Evolutionary conservation across 257 asterid genomes (phyloP).

Genomic region (Pogostemon cablin): DNA sequence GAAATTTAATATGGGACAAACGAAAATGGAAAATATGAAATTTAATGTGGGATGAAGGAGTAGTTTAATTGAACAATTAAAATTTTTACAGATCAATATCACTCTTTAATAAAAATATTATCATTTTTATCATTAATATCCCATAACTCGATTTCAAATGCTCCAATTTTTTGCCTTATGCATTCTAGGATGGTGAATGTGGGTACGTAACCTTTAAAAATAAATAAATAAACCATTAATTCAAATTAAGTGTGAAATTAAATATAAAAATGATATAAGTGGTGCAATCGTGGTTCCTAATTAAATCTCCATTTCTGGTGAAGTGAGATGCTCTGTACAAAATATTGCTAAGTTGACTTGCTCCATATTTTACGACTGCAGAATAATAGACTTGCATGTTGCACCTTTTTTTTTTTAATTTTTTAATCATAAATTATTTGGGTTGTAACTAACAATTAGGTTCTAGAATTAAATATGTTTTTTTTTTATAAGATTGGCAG

Average conservation of each 20-base stretch:
- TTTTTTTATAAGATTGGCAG: conserved; percentile 3
- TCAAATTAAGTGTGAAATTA: neutral
- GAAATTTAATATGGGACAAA: too few species aligned
- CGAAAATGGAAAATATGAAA: too few species aligned
- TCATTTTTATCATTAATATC: too few species aligned
- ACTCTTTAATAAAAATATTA: too few species aligned
- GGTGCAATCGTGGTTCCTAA: conserved; percentile 14
- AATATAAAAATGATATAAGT: neutral
- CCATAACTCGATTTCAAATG: too few species aligned
- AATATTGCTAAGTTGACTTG: conserved; percentile 30
- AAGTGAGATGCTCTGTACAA: conserved; percentile 30
- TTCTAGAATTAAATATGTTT: neutral
- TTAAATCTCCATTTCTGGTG: conserved; percentile 1
- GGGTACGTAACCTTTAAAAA: too few species aligned
- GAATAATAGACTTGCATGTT: conserved; percentile 40
- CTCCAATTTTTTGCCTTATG: too few species aligned
- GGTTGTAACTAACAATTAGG: conserved; percentile 25
- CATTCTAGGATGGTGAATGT: too few species aligned
- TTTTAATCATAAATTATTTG: neutral
- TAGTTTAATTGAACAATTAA: too few species aligned
- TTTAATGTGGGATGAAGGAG: too few species aligned
- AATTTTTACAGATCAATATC: too few species aligned
- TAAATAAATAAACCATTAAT: neutral
- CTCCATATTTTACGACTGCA: neutral
- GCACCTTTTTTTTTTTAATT: conserved; percentile 24